Base-by-base conservation (phyloP, 345 rosid species). In the Mercurialis annua region DNA sequence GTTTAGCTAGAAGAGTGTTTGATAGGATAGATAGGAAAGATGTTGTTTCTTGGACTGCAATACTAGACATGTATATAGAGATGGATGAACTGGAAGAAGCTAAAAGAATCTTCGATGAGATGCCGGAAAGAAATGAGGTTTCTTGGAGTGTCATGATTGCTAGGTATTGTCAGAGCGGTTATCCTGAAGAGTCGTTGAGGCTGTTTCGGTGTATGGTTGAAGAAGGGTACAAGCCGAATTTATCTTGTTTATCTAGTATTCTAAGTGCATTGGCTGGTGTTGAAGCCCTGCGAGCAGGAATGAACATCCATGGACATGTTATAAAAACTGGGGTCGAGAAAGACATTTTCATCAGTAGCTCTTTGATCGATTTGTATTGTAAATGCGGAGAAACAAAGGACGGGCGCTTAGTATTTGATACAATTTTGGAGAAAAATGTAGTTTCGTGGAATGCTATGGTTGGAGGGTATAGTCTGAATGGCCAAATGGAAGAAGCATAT, bases 141-240 rank as follows among this genome's bases (percentile, higher is more conserved):
- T 79, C 91, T 42, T 84, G 91, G 88, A 82, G 85, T 52, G 74
- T 73, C 5, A 82, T 86, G 81, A 84, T 84, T 49, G 77, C 91
- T 5, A 81, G 91, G 73, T 84, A 81, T 54, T 68, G 74, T 79
- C 91, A 86, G 57, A 76, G 67, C 58, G 87, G 85, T 40, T 73
- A 72, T 74, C 75, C 71, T 9, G 71, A 77, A 63, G 88, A 84
- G 68, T 82, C 88, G 10, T 27, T 79, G 65, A 57, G 59, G 49
- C 81, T 84, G 51, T 86, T 86, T 66, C 61, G 62, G 14, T 50
- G 52, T 52, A 84, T 86, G 86, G 51, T 76, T 72, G 69, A 10
- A 23, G 67, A 70, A 16, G 82, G 83, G 0, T 30, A 70, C 43
- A 77, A 72, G 62, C 81, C 81, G 15, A 84, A 71, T 26, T 55